Conservation (phyloP, 164 flowering plant species). For the Pachysandra terminalis region DNA sequence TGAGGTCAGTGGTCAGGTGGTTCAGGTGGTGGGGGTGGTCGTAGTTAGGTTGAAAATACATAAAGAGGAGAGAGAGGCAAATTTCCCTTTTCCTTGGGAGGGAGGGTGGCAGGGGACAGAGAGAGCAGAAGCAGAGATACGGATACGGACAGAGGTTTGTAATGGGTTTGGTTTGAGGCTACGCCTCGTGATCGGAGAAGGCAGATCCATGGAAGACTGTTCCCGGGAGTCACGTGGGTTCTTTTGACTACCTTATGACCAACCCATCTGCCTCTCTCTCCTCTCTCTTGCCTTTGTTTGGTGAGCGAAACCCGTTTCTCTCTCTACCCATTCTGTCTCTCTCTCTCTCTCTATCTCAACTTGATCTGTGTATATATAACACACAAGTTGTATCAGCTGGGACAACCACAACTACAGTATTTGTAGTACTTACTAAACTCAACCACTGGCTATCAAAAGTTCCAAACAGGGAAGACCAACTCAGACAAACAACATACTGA, state of each 20-base stretch:
- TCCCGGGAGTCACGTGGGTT: slow-evolving; percentile 86
- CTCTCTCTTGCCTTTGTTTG: slow-evolving; percentile 17
- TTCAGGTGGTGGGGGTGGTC: no score
- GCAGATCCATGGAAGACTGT: slow-evolving; percentile 90
- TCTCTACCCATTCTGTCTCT: slow-evolving; percentile 1
- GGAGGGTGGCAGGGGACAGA: slow-evolving; percentile 26
- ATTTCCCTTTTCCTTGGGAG: neutral
- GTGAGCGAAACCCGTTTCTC: slow-evolving; percentile 19
- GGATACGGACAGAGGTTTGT: slow-evolving; percentile 51
- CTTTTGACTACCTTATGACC: slow-evolving; percentile 76
- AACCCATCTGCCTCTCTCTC: slow-evolving; percentile 23
- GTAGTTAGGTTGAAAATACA: neutral
- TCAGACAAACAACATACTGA: slow-evolving; percentile 8
- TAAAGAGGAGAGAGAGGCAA: neutral
- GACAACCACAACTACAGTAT: neutral
- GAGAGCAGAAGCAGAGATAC: slow-evolving; percentile 34
- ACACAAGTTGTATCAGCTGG: neutral
- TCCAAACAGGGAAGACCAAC: slow-evolving; percentile 1
- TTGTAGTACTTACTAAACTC: neutral
- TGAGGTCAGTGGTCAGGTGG: no score
- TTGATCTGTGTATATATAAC: no score
- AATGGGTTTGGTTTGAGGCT: slow-evolving; percentile 25
- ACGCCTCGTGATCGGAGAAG: slow-evolving; percentile 84
- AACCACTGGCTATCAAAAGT: neutral
- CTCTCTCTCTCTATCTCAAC: neutral